These are phyloP conservation scores for Brassica incana DNA, from an alignment of 345 rosid genomes.

Conservation along the genomic window DNA sequence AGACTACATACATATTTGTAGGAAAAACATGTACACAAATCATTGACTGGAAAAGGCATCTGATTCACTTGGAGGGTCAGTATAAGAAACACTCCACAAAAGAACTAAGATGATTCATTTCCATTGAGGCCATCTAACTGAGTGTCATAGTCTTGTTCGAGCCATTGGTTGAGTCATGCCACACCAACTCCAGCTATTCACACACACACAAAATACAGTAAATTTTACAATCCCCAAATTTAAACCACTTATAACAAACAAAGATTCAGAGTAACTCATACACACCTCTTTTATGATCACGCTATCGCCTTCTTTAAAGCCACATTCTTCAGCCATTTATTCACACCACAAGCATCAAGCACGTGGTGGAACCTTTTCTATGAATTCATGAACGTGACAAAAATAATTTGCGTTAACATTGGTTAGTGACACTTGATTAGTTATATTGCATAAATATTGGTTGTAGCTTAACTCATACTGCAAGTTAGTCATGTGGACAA, in stretches of 20 bases:
- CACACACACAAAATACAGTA: no score
- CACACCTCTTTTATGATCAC: no score
- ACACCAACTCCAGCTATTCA: no score
- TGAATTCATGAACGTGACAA: neutral
- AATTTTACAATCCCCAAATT: no score
- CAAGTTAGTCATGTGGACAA: neutral
- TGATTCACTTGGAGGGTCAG: no score
- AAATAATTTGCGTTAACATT: neutral
- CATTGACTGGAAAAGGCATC: no score
- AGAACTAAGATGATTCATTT: neutral
- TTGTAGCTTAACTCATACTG: neutral
- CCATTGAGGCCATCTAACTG: neutral
- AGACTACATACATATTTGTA: no score
- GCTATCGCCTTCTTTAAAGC: no score
- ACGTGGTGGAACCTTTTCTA: neutral
- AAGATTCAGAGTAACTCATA: no score
- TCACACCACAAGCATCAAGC: neutral
- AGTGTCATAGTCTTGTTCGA: neutral
- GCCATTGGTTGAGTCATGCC: neutral
- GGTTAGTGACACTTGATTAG: neutral
- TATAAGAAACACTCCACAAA: neutral
- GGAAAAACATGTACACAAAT: neutral
- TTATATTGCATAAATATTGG: neutral
- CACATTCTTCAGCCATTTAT: no score
- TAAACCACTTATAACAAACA: no score